Evolutionary conservation across 2,329 filamentous ascomycete genomes (phyloP).

Genomic region (Coniochaeta sp.): DNA sequence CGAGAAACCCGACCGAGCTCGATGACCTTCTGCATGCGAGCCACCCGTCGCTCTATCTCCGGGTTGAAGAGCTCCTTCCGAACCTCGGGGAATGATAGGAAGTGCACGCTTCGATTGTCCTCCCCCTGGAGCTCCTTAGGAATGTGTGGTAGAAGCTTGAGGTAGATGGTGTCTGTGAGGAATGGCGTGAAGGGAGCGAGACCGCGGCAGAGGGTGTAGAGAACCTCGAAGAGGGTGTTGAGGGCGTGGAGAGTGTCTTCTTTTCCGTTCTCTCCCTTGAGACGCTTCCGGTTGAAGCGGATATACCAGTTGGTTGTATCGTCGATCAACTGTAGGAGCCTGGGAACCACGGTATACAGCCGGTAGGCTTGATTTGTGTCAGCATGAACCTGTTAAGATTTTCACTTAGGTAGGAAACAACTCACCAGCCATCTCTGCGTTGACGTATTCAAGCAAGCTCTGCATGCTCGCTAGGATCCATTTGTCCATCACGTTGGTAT

Average conservation of each 20-base stretch:
- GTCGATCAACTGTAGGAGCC: conserved; percentile 77
- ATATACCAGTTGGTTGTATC: conserved; percentile 99
- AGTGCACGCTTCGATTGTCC: conserved; percentile 84
- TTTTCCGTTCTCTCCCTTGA: conserved; percentile 83
- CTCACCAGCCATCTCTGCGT: conserved; percentile 80
- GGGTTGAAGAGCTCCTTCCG: conserved; percentile 82
- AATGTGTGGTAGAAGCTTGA: conserved; percentile 73
- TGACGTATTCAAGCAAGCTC: conserved; percentile 83
- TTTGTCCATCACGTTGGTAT: conserved; percentile 89
- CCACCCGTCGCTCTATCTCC: conserved; percentile 77
- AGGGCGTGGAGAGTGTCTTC: conserved; percentile 85
- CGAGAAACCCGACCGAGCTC: conserved; percentile 81
- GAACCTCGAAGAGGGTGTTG: conserved; percentile 88
- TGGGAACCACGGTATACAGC: conserved; percentile 85
- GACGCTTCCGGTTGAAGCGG: conserved; percentile 80
- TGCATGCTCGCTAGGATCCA: conserved; percentile 95
- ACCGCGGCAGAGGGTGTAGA: conserved; percentile 81
- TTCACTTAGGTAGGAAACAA: conserved; percentile 7
- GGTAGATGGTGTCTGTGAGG: conserved; percentile 90
- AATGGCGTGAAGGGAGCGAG: conserved; percentile 95
- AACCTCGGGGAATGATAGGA: conserved; percentile 83
- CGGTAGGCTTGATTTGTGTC: conserved; percentile 49
- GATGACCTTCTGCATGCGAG: conserved; percentile 92
- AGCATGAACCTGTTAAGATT: background rate
- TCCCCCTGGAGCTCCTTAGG: conserved; percentile 59